Base-by-base conservation (phyloP, 1,139 yeast genomes). In the Suhomyces panamericanus region DNA sequence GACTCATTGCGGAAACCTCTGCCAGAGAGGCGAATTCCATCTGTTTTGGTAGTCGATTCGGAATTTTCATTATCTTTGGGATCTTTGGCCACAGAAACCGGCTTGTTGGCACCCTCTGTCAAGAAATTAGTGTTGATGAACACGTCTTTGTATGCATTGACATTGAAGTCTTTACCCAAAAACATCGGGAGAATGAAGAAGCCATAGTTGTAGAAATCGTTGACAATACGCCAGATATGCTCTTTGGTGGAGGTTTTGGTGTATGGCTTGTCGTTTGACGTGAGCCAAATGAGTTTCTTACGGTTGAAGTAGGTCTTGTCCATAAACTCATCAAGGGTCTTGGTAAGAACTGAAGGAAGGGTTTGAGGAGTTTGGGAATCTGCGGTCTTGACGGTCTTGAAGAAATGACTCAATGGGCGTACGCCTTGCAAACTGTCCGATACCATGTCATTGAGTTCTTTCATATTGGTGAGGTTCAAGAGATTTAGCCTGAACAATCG, bases 161-260 rank as follows among this genome's bases (percentile, higher is more conserved):
- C 65, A 56, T 85, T 75, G 57, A 87, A 86, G 13, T 30, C 24
- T 6, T 40, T 43, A 1, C 48, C 36, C 20, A 89, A 61, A 55
- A 91, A 83, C 43, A 87, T 75, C 0, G 97, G 95, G 17, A 72
- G 68, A 14, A 90, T 49, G 27, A 47, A 44, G 37, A 47, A 53
- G 12, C 53, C 53, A 31, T 53, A 52, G 39, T 49, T 52, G 45
- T 55, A 55, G 43, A 38, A 71, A 61, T 88, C 95, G 39, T 77
- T 74, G 24, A 87, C 74, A 5, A 84, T 70, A 16, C 79, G 78
- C 57, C 84, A 77, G 14, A 89, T 63, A 7, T 78, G 57, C 38
- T 65, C 66, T 43, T 66, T 66, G 4, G 67, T 53, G 0, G 59
- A 48, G 8, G 55, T 55, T 50, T 58, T 53, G 17, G 50, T 41